Percentiles rank a stretch among this genome's conserved stretches.
These are phyloP conservation scores for Fagopyrum esculentum DNA, from an alignment of 148 eudicot genomes.

Conservation along the genomic window DNA sequence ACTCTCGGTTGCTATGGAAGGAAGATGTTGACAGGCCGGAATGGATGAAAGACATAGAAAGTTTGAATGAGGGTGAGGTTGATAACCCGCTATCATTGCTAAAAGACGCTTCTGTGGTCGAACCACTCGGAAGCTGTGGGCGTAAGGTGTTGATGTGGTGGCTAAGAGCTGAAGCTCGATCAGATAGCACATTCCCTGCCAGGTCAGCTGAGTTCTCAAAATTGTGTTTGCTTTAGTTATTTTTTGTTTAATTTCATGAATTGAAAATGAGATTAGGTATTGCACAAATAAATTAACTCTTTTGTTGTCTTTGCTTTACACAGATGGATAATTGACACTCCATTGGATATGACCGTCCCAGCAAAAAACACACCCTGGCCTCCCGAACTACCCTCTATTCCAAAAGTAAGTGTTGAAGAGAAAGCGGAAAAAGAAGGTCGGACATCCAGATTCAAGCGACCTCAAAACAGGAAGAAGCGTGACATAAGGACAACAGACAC, in stretches of 20 bases:
- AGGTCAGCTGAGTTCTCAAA: conserved; percentile 40
- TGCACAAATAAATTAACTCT: no score
- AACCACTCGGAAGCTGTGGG: conserved; percentile 95
- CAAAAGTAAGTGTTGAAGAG: conserved; percentile 28
- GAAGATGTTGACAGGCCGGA: conserved; percentile 57
- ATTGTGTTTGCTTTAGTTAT: not conserved
- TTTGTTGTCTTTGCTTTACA: conserved; percentile 18
- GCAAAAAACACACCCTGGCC: conserved; percentile 98
- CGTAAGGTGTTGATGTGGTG: conserved; percentile 94
- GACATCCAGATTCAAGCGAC: conserved; percentile 38
- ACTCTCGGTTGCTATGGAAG: conserved; percentile 81
- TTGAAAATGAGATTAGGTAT: not conserved
- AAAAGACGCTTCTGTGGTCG: conserved; percentile 63
- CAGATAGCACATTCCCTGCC: conserved; percentile 88
- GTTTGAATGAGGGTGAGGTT: conserved; percentile 40
- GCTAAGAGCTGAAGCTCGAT: conserved; percentile 96
- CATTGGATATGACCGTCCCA: conserved; percentile 76
- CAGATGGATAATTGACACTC: conserved; percentile 92
- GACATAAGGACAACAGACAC: conserved; percentile 40
- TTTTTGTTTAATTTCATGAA: not conserved
- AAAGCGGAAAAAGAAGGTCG: conserved; percentile 52
- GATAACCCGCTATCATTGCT: conserved; percentile 71
- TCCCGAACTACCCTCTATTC: conserved; percentile 58
- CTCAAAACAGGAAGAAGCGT: conserved; percentile 57
- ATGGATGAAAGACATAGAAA: conserved; percentile 69